Conservation (phyloP, 176 grass and related monocot species). For the Saccharum officinarum region DNA sequence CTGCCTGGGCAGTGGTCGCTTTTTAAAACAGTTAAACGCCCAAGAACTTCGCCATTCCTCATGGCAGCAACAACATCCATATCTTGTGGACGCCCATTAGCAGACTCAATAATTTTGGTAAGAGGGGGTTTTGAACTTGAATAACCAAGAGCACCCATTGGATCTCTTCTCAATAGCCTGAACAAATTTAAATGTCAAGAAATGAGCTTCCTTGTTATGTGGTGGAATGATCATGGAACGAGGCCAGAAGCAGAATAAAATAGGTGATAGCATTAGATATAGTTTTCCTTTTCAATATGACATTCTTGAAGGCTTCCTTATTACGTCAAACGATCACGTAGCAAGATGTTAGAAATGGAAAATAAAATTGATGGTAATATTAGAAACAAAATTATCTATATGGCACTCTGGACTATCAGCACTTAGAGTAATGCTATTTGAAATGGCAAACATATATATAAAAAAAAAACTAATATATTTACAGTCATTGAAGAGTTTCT, state of each 20-base stretch:
- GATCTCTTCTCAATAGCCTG: slow-evolving; percentile 89
- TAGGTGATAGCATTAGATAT: neutral
- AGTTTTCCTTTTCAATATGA: neutral
- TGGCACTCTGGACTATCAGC: neutral
- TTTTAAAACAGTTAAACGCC: slow-evolving; percentile 95
- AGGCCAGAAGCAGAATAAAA: slow-evolving; percentile 16
- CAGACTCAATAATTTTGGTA: slow-evolving; percentile 62
- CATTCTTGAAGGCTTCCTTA: neutral
- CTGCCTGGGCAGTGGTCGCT: slow-evolving; percentile 93
- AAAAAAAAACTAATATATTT: neutral
- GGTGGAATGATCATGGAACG: slow-evolving; percentile 21
- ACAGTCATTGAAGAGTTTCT: neutral
- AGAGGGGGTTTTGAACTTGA: slow-evolving; percentile 77
- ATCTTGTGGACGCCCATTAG: slow-evolving; percentile 63
- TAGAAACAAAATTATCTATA: slow-evolving; percentile 12
- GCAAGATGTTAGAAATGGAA: neutral
- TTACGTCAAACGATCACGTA: slow-evolving; percentile 17
- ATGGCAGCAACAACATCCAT: slow-evolving; percentile 85
- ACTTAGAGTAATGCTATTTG: neutral
- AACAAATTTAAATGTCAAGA: slow-evolving; percentile 29
- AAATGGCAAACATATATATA: neutral
- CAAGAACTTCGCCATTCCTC: slow-evolving; percentile 96
- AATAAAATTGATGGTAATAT: slow-evolving; percentile 9
- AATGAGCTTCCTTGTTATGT: slow-evolving; percentile 27
- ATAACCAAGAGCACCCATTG: slow-evolving; percentile 98